Conservation (phyloP, 225 moss, liverwort and hornwort genomes). For the Ulota crispa region DNA sequence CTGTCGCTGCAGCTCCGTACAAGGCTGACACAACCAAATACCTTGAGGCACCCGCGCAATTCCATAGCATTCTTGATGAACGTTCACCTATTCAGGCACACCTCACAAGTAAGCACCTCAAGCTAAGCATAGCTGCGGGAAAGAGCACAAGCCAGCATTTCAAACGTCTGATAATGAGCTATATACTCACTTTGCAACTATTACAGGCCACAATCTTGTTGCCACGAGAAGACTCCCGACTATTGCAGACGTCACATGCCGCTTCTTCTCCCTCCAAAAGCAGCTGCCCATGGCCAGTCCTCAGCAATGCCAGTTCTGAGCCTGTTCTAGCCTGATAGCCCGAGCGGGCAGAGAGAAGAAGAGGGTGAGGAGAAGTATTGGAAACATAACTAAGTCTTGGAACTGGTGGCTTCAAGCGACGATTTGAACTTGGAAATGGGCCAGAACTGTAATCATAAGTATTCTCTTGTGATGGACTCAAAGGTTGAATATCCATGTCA, state of each 20-base stretch:
- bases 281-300: slow-evolving; percentile 38
- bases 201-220: slow-evolving; percentile 62
- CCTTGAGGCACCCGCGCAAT: slow-evolving; percentile 55
- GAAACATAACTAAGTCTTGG: slow-evolving; percentile 48
- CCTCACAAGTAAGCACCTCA: slow-evolving; percentile 19
- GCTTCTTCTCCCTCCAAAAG: slow-evolving; percentile 40
- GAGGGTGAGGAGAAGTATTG: slow-evolving; percentile 33
- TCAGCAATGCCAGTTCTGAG: slow-evolving; percentile 38
- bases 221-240: slow-evolving; percentile 53
- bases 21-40: slow-evolving; percentile 65
- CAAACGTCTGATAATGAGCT: neutral
- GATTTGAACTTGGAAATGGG: slow-evolving; percentile 40
- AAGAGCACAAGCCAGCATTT: slow-evolving; percentile 13
- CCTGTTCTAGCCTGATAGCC: slow-evolving; percentile 52
- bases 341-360: slow-evolving; percentile 41
- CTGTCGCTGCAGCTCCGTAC: slow-evolving; percentile 62
- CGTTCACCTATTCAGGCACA: slow-evolving; percentile 55
- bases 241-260: slow-evolving; percentile 60
- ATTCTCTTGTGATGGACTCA: slow-evolving; percentile 44
- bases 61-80: slow-evolving; percentile 76
- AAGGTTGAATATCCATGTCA: slow-evolving; percentile 45
- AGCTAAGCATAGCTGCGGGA: neutral
- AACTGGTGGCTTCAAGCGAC: slow-evolving; percentile 59
- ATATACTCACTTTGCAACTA: slow-evolving; percentile 62
- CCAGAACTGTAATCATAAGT: slow-evolving; percentile 37